Evolutionary conservation across 768 basidiomycete genomes (phyloP), one percentile per base, ranked within the genome.

Genomic region (Termitomyces titanicus): DNA sequence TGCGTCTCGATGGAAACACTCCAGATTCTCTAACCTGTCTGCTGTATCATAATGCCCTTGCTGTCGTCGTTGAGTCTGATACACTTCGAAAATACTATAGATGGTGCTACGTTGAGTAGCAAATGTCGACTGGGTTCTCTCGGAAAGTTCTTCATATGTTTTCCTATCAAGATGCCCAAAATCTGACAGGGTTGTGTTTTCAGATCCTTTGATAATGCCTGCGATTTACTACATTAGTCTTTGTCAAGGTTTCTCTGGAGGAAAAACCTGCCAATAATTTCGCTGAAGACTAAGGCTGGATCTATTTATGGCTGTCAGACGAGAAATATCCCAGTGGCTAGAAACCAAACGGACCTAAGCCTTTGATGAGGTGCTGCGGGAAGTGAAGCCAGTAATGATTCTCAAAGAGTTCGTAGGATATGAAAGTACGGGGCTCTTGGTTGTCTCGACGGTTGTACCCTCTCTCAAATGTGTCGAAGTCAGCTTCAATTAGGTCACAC

Each of bases 181-280:
- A 2, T 62, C 63, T 49, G 61, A 68, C 0, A 53, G 52, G 8
- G 82, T 53, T 0, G 85, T 71, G 45, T 70, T 68, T 63, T 88
- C 85, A 0, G 87, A 86, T n/a, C 88, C 88, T 61, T 82, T 79
- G 57, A 90, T 83, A 6, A 85, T 79, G 31, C 86, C 86, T 79
- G 15, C n/a, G 10, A 37, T 18, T n/a, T n/a, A n/a, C n/a, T 13
- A 13, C 24, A 20, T 39, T 55, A 29, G 53, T 24, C 45, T 17
- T 42, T 11, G 9, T 13, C 39, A 33, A 45, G 45, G 9, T 42
- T 27, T 39, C 12, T 35, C n/a, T 5, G 35, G 8, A 49, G 22
- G 25, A 18, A 20, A 27, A 15, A 62, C 71, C n/a, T 51, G 81
- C 86, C 87, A 55, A 89, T 75, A 24, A 89, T 68, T 62, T 89